phyloP scores from a whole-genome alignment of 2,329 filamentous ascomycete genomes.

The Podosphaera xanthii region DNA sequence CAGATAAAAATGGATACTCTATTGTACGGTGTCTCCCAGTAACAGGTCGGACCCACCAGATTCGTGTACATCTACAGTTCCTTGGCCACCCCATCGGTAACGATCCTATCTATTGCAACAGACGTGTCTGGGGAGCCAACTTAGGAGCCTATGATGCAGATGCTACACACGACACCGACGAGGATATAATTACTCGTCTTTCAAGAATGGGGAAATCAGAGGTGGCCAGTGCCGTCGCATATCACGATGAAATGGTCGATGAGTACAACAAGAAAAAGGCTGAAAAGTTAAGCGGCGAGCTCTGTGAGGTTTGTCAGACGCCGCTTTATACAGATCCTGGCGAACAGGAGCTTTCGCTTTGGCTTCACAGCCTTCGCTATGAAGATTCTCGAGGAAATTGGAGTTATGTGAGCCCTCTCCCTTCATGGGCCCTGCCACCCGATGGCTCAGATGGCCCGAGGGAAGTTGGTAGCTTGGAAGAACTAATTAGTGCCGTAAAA shows the following conservation, averaged over 20 bases:
- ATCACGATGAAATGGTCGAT: slow-evolving; percentile 84
- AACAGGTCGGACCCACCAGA: slow-evolving; percentile 83
- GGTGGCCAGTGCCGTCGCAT: slow-evolving; percentile 70
- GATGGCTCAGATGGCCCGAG: slow-evolving; percentile 33
- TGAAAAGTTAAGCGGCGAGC: slow-evolving; percentile 74
- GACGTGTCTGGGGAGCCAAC: slow-evolving; percentile 66
- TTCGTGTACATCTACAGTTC: slow-evolving; percentile 85
- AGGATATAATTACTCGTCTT: slow-evolving; percentile 70
- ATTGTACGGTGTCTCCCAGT: slow-evolving; percentile 86
- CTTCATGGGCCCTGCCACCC: slow-evolving; percentile 70
- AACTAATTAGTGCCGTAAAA: slow-evolving; percentile 28
- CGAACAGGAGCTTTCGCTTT: slow-evolving; percentile 72
- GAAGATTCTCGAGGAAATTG: slow-evolving; percentile 63
- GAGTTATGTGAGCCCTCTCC: slow-evolving; percentile 70
- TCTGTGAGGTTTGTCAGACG: slow-evolving; percentile 63
- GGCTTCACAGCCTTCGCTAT: slow-evolving; percentile 80
- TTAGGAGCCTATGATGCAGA: slow-evolving; percentile 48
- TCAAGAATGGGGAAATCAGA: slow-evolving; percentile 87
- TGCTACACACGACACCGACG: slow-evolving; percentile 49
- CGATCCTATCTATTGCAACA: slow-evolving; percentile 93
- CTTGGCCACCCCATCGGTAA: slow-evolving; percentile 90
- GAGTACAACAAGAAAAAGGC: slow-evolving; percentile 76
- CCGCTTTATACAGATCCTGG: slow-evolving; percentile 86
- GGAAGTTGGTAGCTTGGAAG: slow-evolving; percentile 37
- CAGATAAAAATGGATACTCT: slow-evolving; percentile 56